phyloP scores from a whole-genome alignment of 140 eudicot species.

The Cichorium intybus region DNA sequence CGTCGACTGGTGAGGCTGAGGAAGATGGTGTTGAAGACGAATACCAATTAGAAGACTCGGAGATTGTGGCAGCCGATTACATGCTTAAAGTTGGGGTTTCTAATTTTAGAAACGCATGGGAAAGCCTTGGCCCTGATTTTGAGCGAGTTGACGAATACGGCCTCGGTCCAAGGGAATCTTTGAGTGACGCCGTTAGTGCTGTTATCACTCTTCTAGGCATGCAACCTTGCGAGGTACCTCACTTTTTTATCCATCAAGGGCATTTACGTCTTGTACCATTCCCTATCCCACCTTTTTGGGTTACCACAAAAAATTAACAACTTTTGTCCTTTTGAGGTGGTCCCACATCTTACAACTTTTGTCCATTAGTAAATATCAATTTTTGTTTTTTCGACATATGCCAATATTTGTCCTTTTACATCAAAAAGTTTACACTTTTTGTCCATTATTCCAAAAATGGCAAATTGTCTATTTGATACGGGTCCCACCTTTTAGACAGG shows the following conservation, averaged over 20 bases:
- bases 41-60: conserved; percentile 90
- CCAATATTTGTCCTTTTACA: too few relatives aligned
- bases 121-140: conserved; percentile 65
- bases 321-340: too few relatives aligned
- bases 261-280: background rate
- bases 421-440: too few relatives aligned
- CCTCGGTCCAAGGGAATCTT: conserved; percentile 90
- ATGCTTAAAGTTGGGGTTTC: conserved; percentile 87
- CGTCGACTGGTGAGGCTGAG: conserved; percentile 92
- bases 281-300: too few relatives aligned
- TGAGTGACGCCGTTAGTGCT: conserved; percentile 81
- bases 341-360: too few relatives aligned
- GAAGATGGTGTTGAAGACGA: conserved; percentile 97
- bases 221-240: conserved; percentile 95
- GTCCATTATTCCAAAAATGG: too few relatives aligned
- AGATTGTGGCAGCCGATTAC: conserved; percentile 91
- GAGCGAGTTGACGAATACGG: conserved; percentile 93
- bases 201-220: conserved; percentile 89
- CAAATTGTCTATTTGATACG: too few relatives aligned
- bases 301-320: too few relatives aligned
- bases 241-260: background rate
- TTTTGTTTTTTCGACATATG: too few relatives aligned
- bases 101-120: conserved; percentile 97
- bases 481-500: too few relatives aligned
- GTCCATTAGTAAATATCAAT: too few relatives aligned